A percentile compares a stretch with the other conserved stretches of the same genome.
Conservation (phyloP, 1,284 basidiomycete species). For the Thelephora terrestris region DNA sequence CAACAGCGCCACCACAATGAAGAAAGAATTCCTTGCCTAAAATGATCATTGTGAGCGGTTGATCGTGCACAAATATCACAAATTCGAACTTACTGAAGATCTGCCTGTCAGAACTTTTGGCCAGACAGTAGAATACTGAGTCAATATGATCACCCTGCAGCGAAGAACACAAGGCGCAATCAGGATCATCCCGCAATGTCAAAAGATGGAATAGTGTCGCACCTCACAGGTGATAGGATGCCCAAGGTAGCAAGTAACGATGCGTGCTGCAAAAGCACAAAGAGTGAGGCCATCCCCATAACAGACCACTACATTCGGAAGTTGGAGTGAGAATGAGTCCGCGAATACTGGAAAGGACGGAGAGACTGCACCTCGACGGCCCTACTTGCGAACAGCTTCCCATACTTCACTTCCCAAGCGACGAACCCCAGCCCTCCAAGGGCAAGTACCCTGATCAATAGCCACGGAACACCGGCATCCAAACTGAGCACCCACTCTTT, state of each 20-base stretch:
- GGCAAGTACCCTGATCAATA: constrained; percentile 57
- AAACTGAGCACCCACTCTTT: constrained; percentile 56
- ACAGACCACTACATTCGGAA: constrained; percentile 47
- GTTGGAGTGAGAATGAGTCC: constrained; percentile 10
- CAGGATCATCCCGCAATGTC: too few relatives aligned
- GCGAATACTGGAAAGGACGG: background rate
- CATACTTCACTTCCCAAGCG: constrained; percentile 44
- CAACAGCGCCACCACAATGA: constrained; percentile 33
- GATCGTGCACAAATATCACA: background rate
- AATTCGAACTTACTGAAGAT: constrained; percentile 31
- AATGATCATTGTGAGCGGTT: constrained; percentile 1
- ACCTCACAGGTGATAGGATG: constrained; percentile 56
- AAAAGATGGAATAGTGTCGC: constrained; percentile 12
- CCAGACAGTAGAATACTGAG: constrained; percentile 59
- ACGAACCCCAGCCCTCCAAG: constrained; percentile 51
- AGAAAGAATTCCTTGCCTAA: constrained; percentile 24
- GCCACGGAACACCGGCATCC: constrained; percentile 65
- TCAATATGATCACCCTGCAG: constrained; percentile 52
- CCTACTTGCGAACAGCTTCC: constrained; percentile 39
- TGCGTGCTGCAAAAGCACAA: constrained; percentile 61
- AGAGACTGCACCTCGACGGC: constrained; percentile 44
- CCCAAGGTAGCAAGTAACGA: constrained; percentile 49
- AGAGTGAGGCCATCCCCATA: constrained; percentile 51
- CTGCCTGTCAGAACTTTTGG: constrained; percentile 39
- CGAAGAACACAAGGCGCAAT: background rate